A percentile compares a stretch with the other conserved stretches of the same genome.
Conservation (phyloP, 1,284 basidiomycete species). For the Pterulicium gracile region DNA sequence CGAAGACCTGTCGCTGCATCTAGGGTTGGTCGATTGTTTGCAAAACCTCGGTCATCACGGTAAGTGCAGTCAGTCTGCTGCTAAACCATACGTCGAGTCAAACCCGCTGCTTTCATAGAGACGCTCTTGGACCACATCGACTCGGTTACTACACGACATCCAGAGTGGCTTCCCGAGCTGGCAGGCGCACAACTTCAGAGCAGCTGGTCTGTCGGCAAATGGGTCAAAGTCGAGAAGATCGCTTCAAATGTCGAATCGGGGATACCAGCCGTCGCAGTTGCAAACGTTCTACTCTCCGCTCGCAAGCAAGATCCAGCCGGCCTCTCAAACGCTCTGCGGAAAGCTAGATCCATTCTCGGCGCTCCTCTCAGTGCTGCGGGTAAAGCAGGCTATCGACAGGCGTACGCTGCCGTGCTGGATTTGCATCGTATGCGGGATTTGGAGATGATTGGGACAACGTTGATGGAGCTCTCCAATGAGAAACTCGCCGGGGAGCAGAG, state of each 20-base stretch:
- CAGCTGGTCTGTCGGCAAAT: conserved; percentile 92
- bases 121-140: conserved; percentile 92
- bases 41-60: conserved; percentile 96
- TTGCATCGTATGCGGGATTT: conserved; percentile 88
- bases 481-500: conserved; percentile 18
- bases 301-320: conserved; percentile 37
- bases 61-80: conserved; percentile 25
- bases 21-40: conserved; percentile 87
- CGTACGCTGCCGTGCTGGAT: conserved; percentile 82
- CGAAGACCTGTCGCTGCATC: conserved; percentile 80
- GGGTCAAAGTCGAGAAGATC: conserved; percentile 68
- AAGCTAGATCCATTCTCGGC: conserved; percentile 74
- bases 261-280: conserved; percentile 67
- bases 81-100: not conserved
- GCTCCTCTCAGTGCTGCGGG: conserved; percentile 76
- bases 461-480: conserved; percentile 29
- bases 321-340: conserved; percentile 42
- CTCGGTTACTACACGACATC: conserved; percentile 80
- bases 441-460: conserved; percentile 58
- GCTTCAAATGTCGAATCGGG: conserved; percentile 39
- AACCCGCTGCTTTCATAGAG: conserved; percentile 40
- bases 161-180: conserved; percentile 74
- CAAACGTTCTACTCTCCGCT: conserved; percentile 76
- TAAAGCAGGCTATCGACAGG: conserved; percentile 69
- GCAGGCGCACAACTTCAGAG: conserved; percentile 88